Conservation (phyloP, 805 yeast species). For the Teunomyces stri region DNA sequence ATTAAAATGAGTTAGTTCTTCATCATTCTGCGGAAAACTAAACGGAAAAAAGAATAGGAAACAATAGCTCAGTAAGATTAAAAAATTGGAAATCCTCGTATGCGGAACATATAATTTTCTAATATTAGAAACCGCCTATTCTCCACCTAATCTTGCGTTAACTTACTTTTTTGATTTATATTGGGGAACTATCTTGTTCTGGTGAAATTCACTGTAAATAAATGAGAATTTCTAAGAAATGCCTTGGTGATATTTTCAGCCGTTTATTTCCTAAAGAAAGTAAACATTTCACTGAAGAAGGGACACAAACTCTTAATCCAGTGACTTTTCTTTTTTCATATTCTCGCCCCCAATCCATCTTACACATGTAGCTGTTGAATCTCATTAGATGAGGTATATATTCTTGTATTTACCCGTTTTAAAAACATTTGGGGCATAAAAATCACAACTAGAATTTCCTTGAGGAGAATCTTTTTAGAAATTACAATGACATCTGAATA, state of each 20-base stretch:
- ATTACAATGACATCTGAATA: not conserved
- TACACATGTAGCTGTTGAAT: not conserved
- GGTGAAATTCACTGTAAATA: not conserved
- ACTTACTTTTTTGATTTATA: not conserved
- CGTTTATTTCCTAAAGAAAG: not conserved
- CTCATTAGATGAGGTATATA: not conserved
- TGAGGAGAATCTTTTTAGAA: not conserved
- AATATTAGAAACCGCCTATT: not conserved
- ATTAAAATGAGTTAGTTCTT: no score
- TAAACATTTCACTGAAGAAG: not conserved
- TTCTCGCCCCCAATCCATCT: not conserved
- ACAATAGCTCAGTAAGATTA: no score
- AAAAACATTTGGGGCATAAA: not conserved
- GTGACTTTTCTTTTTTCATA: not conserved
- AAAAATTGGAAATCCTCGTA: no score
- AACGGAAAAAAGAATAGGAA: no score
- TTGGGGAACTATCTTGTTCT: not conserved
- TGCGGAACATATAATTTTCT: not conserved
- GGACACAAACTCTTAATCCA: not conserved
- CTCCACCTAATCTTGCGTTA: conserved; percentile 7
- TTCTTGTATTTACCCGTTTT: not conserved
- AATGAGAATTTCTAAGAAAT: not conserved
- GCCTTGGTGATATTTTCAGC: not conserved
- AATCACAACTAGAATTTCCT: not conserved
- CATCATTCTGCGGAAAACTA: no score